These are phyloP conservation scores for Saraca asoca DNA, from an alignment of 331 rosid species.

Conservation along the genomic window DNA sequence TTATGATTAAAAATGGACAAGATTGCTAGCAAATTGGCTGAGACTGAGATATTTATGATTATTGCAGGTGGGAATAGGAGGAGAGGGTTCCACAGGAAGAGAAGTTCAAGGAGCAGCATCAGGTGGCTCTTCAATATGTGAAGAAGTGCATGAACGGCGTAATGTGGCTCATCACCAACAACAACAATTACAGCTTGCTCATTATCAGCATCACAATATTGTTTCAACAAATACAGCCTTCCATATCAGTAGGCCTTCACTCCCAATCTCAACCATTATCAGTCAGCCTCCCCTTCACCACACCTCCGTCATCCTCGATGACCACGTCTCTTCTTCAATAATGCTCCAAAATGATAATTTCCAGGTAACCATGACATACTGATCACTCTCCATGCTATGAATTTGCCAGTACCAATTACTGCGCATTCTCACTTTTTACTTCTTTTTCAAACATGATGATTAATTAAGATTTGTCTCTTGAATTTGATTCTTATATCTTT, in stretches of 20 bases:
- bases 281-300: slow-evolving; percentile 81
- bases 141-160: slow-evolving; percentile 52
- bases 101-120: slow-evolving; percentile 54
- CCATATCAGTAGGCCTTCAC: slow-evolving; percentile 72
- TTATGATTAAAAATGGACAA: slow-evolving; percentile 37
- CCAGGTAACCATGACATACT: slow-evolving; percentile 73
- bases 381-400: slow-evolving; percentile 4
- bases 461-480: slow-evolving; percentile 38
- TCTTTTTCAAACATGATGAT: slow-evolving; percentile 44
- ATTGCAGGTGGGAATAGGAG: slow-evolving; percentile 74
- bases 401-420: background rate
- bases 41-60: no score
- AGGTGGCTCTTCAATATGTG: slow-evolving; percentile 32
- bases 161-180: slow-evolving; percentile 46
- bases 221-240: slow-evolving; percentile 46
- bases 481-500: slow-evolving; percentile 33
- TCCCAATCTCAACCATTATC: slow-evolving; percentile 73
- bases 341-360: slow-evolving; percentile 76
- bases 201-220: slow-evolving; percentile 50
- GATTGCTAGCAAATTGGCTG: slow-evolving; percentile 26
- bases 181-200: slow-evolving; percentile 39
- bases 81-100: slow-evolving; percentile 68
- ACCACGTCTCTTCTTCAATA: slow-evolving; percentile 54
- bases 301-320: slow-evolving; percentile 78
- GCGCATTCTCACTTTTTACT: slow-evolving; percentile 40